Evolutionary conservation across 805 yeast species (phyloP).

Genomic region (Metschnikowia baotianmanensis): DNA sequence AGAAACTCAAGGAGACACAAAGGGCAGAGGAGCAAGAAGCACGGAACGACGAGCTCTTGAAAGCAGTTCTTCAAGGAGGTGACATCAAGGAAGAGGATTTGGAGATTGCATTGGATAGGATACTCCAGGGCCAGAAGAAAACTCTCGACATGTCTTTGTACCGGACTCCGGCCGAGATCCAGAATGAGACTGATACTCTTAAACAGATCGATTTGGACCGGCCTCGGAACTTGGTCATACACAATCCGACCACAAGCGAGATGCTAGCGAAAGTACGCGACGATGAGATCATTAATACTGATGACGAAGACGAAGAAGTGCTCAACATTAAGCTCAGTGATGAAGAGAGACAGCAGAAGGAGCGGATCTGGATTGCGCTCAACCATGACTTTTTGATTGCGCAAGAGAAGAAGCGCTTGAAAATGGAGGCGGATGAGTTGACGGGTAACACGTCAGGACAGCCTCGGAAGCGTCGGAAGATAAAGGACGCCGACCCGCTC

Average conservation of each 20-base stretch:
- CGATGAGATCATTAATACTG: constrained; percentile 57
- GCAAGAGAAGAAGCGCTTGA: constrained; percentile 80
- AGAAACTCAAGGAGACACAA: constrained; percentile 1
- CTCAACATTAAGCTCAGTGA: constrained; percentile 57
- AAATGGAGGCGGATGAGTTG: constrained; percentile 80
- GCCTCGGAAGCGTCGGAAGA: constrained; percentile 42
- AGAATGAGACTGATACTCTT: constrained; percentile 16
- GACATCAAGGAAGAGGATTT: constrained; percentile 28
- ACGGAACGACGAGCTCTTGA: constrained; percentile 22
- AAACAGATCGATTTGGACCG: constrained; percentile 26
- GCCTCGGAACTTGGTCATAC: constrained; percentile 49
- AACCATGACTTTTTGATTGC: constrained; percentile 83
- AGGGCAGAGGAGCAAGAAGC: constrained; percentile 7
- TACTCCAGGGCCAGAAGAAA: constrained; percentile 22
- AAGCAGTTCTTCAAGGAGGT: constrained; percentile 31
- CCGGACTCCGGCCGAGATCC: constrained; percentile 19
- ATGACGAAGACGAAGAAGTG: constrained; percentile 82
- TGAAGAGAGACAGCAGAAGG: constrained; percentile 72
- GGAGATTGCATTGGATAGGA: constrained; percentile 17
- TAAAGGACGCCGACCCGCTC: constrained; percentile 19
- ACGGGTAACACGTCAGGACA: constrained; percentile 64
- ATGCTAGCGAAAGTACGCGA: constrained; percentile 53
- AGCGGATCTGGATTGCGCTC: constrained; percentile 83
- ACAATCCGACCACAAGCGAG: constrained; percentile 57
- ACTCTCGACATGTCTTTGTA: constrained; percentile 21